Evolutionary conservation across 2,329 filamentous ascomycete genomes (phyloP), one percentile per base, ranked within the genome.

Genomic region (Hirsutella rhossiliensis): DNA sequence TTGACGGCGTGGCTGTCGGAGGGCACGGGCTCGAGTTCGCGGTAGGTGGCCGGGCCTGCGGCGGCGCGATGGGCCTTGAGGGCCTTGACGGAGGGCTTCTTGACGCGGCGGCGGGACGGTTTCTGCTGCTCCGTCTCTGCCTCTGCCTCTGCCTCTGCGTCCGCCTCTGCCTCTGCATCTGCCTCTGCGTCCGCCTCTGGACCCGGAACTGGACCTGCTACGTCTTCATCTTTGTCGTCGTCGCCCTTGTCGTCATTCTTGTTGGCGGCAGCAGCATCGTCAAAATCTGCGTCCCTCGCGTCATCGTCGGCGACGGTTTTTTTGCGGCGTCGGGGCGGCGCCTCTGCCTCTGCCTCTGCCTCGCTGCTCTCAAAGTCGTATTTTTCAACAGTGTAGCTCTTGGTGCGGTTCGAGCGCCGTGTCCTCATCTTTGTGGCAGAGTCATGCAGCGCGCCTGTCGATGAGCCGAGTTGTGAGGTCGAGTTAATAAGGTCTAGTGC

Each of bases 331-430:
- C 51, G 48, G 32, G 51, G 54, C n/a, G n/a, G n/a, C n/a, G n/a
- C n/a, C 7, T 41, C 46, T n/a, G 48, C 43, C 11, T 39, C 41
- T 20, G 56, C 58, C 28, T 62, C 61, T 20, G 59, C 61, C 5
- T 55, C 58, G 38, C 55, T 56, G 17, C 53, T 55, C 15, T 62
- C 61, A 36, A 63, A 64, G 39, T 60, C 57, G 51, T 63, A 63
- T 23, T 58, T 58, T 36, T 63, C 51, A 45, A 56, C 45, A 2
- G 56, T 56, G 43, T 56, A 64, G 32, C 56, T 53, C 43, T 64
- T 65, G 23, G 52, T 52, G 38, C 59, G 61, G 49, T 64, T 65
- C 17, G 63, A 60, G 41, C 45, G 58, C 41, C 63, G 57, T n/a
- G 63, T 63, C 50, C 58, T 59, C 62, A 64, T 66, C 29, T 39